phyloP scores from a whole-genome alignment of 148 eudicot species.

The Chenopodium formosanum region DNA sequence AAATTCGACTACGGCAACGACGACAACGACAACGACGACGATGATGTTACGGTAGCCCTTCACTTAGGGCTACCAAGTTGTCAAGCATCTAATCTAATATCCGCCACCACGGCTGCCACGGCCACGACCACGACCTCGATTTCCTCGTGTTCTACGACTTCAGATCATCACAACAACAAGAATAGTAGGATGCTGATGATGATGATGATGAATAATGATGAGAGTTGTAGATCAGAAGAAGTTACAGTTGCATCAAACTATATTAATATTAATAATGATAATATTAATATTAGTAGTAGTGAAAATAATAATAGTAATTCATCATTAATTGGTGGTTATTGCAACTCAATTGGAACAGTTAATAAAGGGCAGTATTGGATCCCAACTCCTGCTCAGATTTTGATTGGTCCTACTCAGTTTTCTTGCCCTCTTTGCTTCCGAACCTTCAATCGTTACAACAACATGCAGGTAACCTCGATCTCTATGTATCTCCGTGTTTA shows the following conservation, averaged over 20 bases:
- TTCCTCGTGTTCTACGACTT: constrained; percentile 27
- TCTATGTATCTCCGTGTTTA: background rate
- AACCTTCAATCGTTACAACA: constrained; percentile 91
- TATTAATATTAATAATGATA: constrained; percentile 5
- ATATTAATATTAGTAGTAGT: background rate
- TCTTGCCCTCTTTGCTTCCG: constrained; percentile 96
- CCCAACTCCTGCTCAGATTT: constrained; percentile 88
- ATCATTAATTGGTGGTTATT: constrained; percentile 28
- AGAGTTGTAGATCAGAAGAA: constrained; percentile 34
- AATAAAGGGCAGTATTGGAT: constrained; percentile 93
- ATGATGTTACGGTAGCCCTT: constrained; percentile 44
- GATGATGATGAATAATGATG: constrained; percentile 17
- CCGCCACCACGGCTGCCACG: background rate
- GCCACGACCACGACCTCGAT: background rate
- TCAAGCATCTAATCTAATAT: constrained; percentile 31
- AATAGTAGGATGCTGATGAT: constrained; percentile 21
- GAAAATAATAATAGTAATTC: constrained; percentile 1
- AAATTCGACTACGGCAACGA: constrained; percentile 5
- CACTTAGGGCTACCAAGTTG: constrained; percentile 54
- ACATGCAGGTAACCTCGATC: constrained; percentile 66
- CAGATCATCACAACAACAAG: constrained; percentile 23
- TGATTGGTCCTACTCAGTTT: constrained; percentile 88
- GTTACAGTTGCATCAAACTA: constrained; percentile 35
- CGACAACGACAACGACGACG: constrained; percentile 22
- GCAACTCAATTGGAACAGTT: constrained; percentile 24